Evolutionary conservation across 2,329 filamentous ascomycete genomes (phyloP).

Genomic region (Leptographium radiaticola): DNA sequence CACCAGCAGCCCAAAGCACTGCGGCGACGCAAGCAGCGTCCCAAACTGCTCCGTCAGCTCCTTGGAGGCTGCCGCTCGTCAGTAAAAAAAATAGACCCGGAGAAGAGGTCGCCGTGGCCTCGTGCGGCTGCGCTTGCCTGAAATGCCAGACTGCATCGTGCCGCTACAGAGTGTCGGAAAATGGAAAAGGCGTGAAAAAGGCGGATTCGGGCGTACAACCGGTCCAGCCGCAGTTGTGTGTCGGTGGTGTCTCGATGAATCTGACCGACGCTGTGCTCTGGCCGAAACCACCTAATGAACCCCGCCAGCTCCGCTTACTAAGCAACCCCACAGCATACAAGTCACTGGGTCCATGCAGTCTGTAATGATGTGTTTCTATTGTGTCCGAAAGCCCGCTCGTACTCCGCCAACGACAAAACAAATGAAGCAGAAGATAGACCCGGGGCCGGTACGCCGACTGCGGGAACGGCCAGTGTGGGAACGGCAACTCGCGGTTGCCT

Average conservation of each 20-base stretch:
- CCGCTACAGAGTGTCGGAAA: background rate
- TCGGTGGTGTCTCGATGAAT: background rate
- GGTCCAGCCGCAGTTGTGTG: background rate
- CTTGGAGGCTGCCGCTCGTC: conserved; percentile 46
- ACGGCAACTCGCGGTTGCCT: no score
- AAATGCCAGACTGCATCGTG: conserved; percentile 68
- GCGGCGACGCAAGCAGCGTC: conserved; percentile 46
- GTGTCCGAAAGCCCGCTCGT: background rate
- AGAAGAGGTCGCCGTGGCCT: background rate
- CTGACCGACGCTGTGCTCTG: background rate
- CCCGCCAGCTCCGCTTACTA: no score
- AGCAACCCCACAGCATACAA: background rate
- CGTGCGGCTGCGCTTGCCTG: conserved; percentile 33
- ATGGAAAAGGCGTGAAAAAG: background rate
- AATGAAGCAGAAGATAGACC: no score
- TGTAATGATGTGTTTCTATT: background rate
- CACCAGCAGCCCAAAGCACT: conserved; percentile 57
- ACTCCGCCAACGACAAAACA: background rate
- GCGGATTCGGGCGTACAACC: background rate
- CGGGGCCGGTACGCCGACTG: no score
- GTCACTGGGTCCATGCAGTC: background rate
- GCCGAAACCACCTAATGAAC: background rate
- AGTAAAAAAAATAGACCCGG: background rate
- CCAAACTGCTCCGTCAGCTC: conserved; percentile 67
- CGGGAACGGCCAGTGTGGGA: no score